Evolutionary conservation across 176 grass and related monocot genomes (phyloP).

Genomic region (Cymbopogon citratus): DNA sequence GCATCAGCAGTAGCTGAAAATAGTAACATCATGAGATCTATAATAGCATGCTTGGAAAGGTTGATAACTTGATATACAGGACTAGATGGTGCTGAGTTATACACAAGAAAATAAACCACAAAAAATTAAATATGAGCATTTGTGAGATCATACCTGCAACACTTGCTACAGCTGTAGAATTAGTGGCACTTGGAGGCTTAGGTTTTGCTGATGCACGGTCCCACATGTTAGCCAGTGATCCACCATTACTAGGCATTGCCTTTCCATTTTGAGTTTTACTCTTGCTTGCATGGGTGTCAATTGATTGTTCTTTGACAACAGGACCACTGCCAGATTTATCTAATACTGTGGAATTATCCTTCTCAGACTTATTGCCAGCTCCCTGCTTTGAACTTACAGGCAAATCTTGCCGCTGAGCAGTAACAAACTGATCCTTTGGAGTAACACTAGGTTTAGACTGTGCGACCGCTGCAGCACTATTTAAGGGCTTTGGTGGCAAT

Average conservation of each 20-base stretch:
- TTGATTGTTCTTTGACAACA: slow-evolving; percentile 53
- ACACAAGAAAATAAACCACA: slow-evolving; percentile 21
- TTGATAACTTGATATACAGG: neutral
- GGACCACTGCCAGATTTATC: slow-evolving; percentile 34
- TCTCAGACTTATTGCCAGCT: slow-evolving; percentile 44
- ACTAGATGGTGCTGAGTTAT: neutral
- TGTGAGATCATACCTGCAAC: slow-evolving; percentile 39
- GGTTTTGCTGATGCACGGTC: slow-evolving; percentile 73
- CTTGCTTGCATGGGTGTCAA: slow-evolving; percentile 34
- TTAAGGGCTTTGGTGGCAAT: slow-evolving; percentile 35
- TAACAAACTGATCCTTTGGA: slow-evolving; percentile 57
- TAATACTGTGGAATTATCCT: slow-evolving; percentile 25
- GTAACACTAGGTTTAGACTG: slow-evolving; percentile 41
- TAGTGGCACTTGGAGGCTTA: slow-evolving; percentile 37
- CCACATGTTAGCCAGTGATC: slow-evolving; percentile 87
- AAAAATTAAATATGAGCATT: neutral
- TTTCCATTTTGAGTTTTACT: slow-evolving; percentile 71
- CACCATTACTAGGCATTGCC: slow-evolving; percentile 45
- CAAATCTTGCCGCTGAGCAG: slow-evolving; percentile 36
- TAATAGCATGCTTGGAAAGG: neutral
- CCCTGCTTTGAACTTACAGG: slow-evolving; percentile 24
- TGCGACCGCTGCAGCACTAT: slow-evolving; percentile 6
- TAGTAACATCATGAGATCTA: slow-evolving; percentile 5
- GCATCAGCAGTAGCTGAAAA: slow-evolving; percentile 83
- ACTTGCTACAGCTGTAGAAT: slow-evolving; percentile 36